Evolutionary conservation across 805 yeast genomes (phyloP).

Genomic region (Candida dendrica): DNA sequence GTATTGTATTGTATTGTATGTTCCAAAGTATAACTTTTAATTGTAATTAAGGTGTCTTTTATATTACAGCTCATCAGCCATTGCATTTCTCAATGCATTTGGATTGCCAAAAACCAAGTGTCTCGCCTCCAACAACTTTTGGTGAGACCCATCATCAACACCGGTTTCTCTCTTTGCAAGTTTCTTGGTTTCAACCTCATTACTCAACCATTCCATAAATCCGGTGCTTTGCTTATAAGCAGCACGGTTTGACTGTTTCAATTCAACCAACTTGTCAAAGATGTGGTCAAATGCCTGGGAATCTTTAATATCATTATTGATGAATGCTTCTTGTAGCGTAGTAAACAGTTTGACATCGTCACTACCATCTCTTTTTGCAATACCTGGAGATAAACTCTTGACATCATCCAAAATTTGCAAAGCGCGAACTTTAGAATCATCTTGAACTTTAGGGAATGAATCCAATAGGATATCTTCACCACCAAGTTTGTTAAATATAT

Average conservation of each 20-base stretch:
- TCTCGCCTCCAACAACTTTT: slow-evolving; percentile 38
- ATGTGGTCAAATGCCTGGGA: slow-evolving; percentile 36
- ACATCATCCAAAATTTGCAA: slow-evolving; percentile 42
- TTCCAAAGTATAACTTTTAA: too few relatives aligned
- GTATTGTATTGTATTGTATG: too few relatives aligned
- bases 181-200: slow-evolving; percentile 31
- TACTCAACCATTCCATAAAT: slow-evolving; percentile 60
- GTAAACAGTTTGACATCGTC: slow-evolving; percentile 8
- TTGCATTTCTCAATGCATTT: slow-evolving; percentile 55
- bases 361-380: slow-evolving; percentile 6
- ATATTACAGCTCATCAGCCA: slow-evolving; percentile 40
- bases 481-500: slow-evolving; percentile 9
- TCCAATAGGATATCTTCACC: slow-evolving; percentile 20
- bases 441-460: slow-evolving; percentile 14
- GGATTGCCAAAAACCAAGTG: slow-evolving; percentile 77
- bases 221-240: slow-evolving; percentile 21
- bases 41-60: too few relatives aligned
- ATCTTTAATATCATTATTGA: slow-evolving; percentile 22
- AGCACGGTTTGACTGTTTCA: slow-evolving; percentile 25
- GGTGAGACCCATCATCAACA: slow-evolving; percentile 25
- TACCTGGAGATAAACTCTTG: slow-evolving; percentile 4
- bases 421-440: slow-evolving; percentile 29
- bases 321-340: slow-evolving; percentile 13
- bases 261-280: slow-evolving; percentile 29
- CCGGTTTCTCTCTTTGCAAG: slow-evolving; percentile 23